Evolutionary conservation across 2,329 filamentous ascomycete species (phyloP).

Genomic region (Myriangium duriaei): DNA sequence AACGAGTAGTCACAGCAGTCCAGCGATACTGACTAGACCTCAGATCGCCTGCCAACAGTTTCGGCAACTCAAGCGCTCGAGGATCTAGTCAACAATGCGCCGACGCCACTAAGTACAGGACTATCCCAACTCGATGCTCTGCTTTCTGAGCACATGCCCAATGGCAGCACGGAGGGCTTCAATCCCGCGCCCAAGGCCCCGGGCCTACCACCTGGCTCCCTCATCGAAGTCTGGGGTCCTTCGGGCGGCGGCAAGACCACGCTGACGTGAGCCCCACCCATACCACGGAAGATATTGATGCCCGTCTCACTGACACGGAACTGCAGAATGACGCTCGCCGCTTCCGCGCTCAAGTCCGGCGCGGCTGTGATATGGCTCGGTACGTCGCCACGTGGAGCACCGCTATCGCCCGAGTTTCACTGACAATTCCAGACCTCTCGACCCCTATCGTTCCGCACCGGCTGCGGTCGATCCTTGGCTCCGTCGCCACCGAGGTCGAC

Average conservation of each 20-base stretch:
- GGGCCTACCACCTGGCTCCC: slow-evolving; percentile 61
- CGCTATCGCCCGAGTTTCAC: neutral
- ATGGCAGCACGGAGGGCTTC: slow-evolving; percentile 10
- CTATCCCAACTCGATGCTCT: slow-evolving; percentile 35
- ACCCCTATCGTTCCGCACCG: slow-evolving; percentile 36
- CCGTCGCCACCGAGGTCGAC: slow-evolving; percentile 5
- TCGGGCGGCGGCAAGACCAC: slow-evolving; percentile 77
- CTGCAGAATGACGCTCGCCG: slow-evolving; percentile 55
- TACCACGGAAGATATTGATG: slow-evolving; percentile 66
- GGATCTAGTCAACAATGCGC: slow-evolving; percentile 40
- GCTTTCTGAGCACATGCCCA: slow-evolving; percentile 18
- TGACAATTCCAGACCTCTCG: slow-evolving; percentile 31
- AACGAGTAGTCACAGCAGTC: neutral
- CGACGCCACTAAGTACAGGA: slow-evolving; percentile 36
- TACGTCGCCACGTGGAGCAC: slow-evolving; percentile 39
- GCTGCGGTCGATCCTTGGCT: slow-evolving; percentile 30
- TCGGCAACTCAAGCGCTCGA: slow-evolving; percentile 62
- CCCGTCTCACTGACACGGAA: slow-evolving; percentile 31
- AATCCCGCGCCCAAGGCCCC: slow-evolving; percentile 21
- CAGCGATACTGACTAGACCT: neutral
- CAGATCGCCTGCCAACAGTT: slow-evolving; percentile 65
- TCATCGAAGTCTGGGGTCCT: slow-evolving; percentile 81
- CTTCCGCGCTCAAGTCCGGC: slow-evolving; percentile 48
- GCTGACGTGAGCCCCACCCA: slow-evolving; percentile 50
- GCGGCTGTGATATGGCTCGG: slow-evolving; percentile 70